Conservation (phyloP, 805 yeast species). For the Saturnispora besseyi region DNA sequence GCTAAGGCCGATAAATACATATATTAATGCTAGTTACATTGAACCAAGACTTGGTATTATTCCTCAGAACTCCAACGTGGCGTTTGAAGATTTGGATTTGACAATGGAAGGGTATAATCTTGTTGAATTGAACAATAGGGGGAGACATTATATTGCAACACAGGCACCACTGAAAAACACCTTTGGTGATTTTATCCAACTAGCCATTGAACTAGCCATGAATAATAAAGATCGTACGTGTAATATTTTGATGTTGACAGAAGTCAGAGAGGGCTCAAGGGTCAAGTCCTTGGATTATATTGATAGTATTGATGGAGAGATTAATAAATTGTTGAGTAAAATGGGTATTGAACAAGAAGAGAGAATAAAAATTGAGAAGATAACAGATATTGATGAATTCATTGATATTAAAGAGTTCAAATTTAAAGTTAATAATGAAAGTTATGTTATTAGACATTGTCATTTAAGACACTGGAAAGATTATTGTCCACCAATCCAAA, state of each 20-base stretch:
- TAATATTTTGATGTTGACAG: constrained; percentile 66
- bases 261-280: constrained; percentile 37
- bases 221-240: constrained; percentile 21
- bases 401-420: constrained; percentile 9
- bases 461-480: constrained; percentile 14
- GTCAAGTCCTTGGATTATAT: constrained; percentile 29
- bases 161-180: constrained; percentile 53
- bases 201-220: constrained; percentile 22
- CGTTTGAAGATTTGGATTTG: background rate
- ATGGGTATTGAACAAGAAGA: background rate
- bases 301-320: constrained; percentile 1
- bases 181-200: constrained; percentile 36
- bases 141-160: constrained; percentile 46
- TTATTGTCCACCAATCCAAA: constrained; percentile 9
- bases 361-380: background rate
- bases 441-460: constrained; percentile 3
- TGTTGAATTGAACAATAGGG: background rate
- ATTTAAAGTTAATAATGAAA: background rate
- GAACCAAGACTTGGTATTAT: constrained; percentile 13
- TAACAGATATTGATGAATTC: background rate
- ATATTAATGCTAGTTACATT: constrained; percentile 32
- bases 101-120: background rate
- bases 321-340: background rate
- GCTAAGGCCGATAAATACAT: constrained; percentile 25
- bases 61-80: background rate